These are phyloP conservation scores for Colletotrichum tofieldiae DNA, from an alignment of 2,329 filamentous ascomycete genomes.

Conservation along the genomic window DNA sequence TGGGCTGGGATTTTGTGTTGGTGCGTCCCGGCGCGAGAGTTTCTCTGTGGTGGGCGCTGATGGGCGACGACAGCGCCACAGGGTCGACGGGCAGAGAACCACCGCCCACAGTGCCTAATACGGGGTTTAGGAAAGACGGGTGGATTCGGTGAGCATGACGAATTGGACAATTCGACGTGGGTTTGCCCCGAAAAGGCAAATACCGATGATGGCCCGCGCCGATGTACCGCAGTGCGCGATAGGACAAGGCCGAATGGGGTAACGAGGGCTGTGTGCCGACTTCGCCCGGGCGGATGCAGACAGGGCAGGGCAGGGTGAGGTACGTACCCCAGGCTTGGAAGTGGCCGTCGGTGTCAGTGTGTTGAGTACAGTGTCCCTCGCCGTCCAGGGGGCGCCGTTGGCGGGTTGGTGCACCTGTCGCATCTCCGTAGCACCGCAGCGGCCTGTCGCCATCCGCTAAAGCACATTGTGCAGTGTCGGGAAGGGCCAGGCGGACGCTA, in stretches of 20 bases:
- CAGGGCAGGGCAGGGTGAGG: neutral
- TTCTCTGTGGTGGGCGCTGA: slow-evolving; percentile 19
- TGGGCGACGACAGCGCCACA: slow-evolving; percentile 8
- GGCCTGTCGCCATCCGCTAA: slow-evolving; percentile 11
- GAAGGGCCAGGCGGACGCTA: slow-evolving; percentile 26
- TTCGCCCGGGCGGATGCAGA: neutral
- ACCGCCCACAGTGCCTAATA: too few species aligned
- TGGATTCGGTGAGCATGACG: neutral
- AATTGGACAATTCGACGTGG: slow-evolving; percentile 4
- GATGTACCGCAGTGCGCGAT: neutral
- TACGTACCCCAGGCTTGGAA: neutral
- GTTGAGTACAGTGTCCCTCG: neutral
- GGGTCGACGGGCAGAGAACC: neutral
- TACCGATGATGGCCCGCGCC: slow-evolving; percentile 29
- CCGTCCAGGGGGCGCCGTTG: neutral
- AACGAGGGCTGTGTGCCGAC: neutral
- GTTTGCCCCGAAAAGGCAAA: slow-evolving; percentile 26
- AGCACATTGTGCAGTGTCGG: neutral
- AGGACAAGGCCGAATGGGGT: neutral
- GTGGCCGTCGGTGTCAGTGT: neutral
- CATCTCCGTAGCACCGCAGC: neutral
- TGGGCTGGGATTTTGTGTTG: slow-evolving; percentile 14
- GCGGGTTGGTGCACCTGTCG: neutral
- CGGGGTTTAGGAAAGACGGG: too few species aligned
- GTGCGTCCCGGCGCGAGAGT: slow-evolving; percentile 3